Evolutionary conservation across 1,284 basidiomycete species (phyloP).

Genomic region (Vanrija sp.): DNA sequence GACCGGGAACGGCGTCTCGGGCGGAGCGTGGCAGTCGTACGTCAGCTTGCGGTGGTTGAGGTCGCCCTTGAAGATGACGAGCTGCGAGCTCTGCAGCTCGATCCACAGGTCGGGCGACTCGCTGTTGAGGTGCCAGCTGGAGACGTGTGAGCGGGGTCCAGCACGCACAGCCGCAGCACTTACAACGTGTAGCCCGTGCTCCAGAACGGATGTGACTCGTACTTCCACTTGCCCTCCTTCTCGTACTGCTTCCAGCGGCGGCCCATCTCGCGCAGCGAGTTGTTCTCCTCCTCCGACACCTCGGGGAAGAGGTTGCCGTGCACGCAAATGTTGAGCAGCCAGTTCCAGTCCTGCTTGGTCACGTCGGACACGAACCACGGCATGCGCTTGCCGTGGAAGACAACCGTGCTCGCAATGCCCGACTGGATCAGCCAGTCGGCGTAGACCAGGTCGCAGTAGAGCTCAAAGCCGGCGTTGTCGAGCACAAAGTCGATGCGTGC

Average conservation of each 20-base stretch:
- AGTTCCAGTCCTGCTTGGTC: slow-evolving; percentile 92
- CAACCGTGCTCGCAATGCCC: slow-evolving; percentile 77
- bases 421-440: slow-evolving; percentile 80
- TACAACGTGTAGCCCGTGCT: slow-evolving; percentile 85
- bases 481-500: slow-evolving; percentile 81
- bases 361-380: slow-evolving; percentile 95
- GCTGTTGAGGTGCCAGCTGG: slow-evolving; percentile 64
- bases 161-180: neutral
- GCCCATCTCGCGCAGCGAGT: slow-evolving; percentile 75
- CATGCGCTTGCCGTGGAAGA: slow-evolving; percentile 61
- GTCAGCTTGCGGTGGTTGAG: slow-evolving; percentile 85
- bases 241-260: slow-evolving; percentile 96
- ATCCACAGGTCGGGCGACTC: slow-evolving; percentile 94
- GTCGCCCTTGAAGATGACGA: slow-evolving; percentile 96
- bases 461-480: slow-evolving; percentile 67
- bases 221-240: slow-evolving; percentile 87
- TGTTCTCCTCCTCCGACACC: slow-evolving; percentile 67
- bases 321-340: slow-evolving; percentile 77
- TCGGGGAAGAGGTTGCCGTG: slow-evolving; percentile 85
- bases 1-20: slow-evolving; percentile 81
- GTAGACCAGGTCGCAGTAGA: slow-evolving; percentile 95
- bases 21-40: slow-evolving; percentile 88
- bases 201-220: slow-evolving; percentile 91
- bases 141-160: slow-evolving; percentile 50
- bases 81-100: slow-evolving; percentile 81